Conservation (phyloP, 2,329 filamentous ascomycete species). For the Trichoderma endophyticum region DNA sequence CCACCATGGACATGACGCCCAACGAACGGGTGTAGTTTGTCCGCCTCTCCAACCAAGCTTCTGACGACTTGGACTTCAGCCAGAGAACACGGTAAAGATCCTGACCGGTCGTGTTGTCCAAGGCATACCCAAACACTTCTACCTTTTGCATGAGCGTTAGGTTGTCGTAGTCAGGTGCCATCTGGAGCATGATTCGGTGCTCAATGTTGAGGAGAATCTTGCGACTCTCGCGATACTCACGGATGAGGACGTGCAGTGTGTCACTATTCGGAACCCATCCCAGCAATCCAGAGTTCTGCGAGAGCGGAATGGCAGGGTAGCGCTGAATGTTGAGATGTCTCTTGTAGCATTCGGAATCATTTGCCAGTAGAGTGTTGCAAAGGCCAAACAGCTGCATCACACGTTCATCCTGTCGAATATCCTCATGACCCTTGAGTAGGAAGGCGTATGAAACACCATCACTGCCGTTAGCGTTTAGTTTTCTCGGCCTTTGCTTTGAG, state of each 20-base stretch:
- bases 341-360: slow-evolving; percentile 96
- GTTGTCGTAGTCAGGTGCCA: slow-evolving; percentile 98
- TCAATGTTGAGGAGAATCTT: slow-evolving; percentile 99
- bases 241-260: slow-evolving; percentile 91
- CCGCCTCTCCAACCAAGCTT: slow-evolving; percentile 93
- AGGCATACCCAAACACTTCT: slow-evolving; percentile 96
- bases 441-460: slow-evolving; percentile 88
- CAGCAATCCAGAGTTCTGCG: slow-evolving; percentile 90
- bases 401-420: slow-evolving; percentile 97
- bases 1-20: slow-evolving; percentile 99
- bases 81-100: slow-evolving; percentile 97
- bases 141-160: slow-evolving; percentile 99
- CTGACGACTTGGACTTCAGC: slow-evolving; percentile 97
- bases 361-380: slow-evolving; percentile 89
- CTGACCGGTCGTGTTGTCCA: slow-evolving; percentile 98
- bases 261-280: slow-evolving; percentile 98
- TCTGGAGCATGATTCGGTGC: slow-evolving; percentile 99
- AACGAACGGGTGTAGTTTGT: slow-evolving; percentile 99
- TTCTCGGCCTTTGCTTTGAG: slow-evolving; percentile 92
- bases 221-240: slow-evolving; percentile 93
- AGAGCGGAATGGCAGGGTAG: slow-evolving; percentile 94
- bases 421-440: slow-evolving; percentile 95
- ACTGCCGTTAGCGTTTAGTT: slow-evolving; percentile 82
- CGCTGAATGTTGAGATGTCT: slow-evolving; percentile 93
- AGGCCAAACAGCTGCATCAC: slow-evolving; percentile 99